Percentiles rank a stretch among this genome's conserved stretches.
Evolutionary conservation across 352 stramenopile species (phyloP).

Genomic region (Phytophthora citricola): DNA sequence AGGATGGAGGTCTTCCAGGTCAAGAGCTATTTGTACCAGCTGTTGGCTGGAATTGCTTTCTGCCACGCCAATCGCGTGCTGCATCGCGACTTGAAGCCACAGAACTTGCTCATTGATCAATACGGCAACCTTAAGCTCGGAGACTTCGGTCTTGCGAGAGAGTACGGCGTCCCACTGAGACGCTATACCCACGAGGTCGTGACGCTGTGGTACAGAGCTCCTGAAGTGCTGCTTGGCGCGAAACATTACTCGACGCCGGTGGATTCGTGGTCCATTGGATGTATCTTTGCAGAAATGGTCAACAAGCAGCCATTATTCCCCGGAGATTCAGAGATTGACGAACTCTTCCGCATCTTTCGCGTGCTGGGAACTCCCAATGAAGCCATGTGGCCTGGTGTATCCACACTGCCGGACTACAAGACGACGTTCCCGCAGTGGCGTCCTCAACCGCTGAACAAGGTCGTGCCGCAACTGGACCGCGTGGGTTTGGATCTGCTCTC

Average conservation of each 20-base stretch:
- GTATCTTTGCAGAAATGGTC: constrained; percentile 95
- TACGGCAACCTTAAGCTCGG: constrained; percentile 92
- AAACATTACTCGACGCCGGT: constrained; percentile 94
- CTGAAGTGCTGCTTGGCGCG: constrained; percentile 94
- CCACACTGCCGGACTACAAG: constrained; percentile 98
- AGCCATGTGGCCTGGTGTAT: constrained; percentile 96
- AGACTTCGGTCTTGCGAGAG: constrained; percentile 93
- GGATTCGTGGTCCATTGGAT: constrained; percentile 94
- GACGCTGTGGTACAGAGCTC: constrained; percentile 96
- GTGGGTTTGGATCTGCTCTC: constrained; percentile 83
- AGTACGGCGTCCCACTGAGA: constrained; percentile 87
- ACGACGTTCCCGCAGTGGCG: constrained; percentile 98
- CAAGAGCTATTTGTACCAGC: constrained; percentile 88
- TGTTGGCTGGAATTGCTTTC: constrained; percentile 89
- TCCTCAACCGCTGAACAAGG: constrained; percentile 86
- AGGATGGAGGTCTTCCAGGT: constrained; percentile 85
- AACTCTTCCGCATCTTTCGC: constrained; percentile 99
- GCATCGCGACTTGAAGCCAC: constrained; percentile 98
- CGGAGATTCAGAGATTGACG: constrained; percentile 98
- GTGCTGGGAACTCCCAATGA: constrained; percentile 98
- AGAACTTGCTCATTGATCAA: constrained; percentile 94
- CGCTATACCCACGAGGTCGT: constrained; percentile 96
- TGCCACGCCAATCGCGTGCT: constrained; percentile 97
- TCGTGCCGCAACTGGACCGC: constrained; percentile 87
- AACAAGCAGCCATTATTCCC: constrained; percentile 91